Evolutionary conservation across 495 filamentous ascomycete genomes (phyloP), one percentile per base, ranked within the genome.

Genomic region (Penicillium mononematosum): DNA sequence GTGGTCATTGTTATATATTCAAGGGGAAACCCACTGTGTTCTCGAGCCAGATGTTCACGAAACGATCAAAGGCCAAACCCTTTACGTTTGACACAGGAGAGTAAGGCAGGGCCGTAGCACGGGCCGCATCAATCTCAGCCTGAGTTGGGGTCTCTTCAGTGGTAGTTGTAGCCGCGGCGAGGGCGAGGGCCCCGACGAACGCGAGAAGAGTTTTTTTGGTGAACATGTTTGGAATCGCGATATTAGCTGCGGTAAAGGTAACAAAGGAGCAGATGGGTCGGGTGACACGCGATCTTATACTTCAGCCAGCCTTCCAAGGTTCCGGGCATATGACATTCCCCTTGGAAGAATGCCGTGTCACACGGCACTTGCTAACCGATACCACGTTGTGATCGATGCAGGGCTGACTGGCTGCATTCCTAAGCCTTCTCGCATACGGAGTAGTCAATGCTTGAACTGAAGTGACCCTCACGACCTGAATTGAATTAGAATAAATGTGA

Each of bases 31-130:
- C 55, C 64, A 90, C 85, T 34, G 82, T 85, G 64, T 90, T 91
- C 73, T 90, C 88, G 14, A 90, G 75, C 84, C 85, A 90, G 64
- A 91, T 83, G 55, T 81, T 78, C 34, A 83, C 78, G 57, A 89
- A 83, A 10, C 84, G 80, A 67, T 89, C 75, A 60, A 90, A 91
- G 1, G 78, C 84, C 58, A 81, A 76, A 50, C 88, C 88, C 56
- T 75, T 60, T 49, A 90, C 83, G 62, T 81, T 70, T 50, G 81
- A 84, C 8, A 78, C 80, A 14, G 85, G 85, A 31, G 80, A 84
- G 46, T 69, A 70, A 22, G 75, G 72, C 45, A 65, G 50, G 8
- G 63, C 68, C 4, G 69, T 70, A 24, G 68, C 70, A 43, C 63
- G 67, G 34, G 69, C 65, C 1, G 58, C 61, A 44, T 67, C 52